Evolutionary conservation across 495 filamentous ascomycete species (phyloP), one percentile per base, ranked within the genome.

Genomic region (Hypoxylon lienhwacheense): DNA sequence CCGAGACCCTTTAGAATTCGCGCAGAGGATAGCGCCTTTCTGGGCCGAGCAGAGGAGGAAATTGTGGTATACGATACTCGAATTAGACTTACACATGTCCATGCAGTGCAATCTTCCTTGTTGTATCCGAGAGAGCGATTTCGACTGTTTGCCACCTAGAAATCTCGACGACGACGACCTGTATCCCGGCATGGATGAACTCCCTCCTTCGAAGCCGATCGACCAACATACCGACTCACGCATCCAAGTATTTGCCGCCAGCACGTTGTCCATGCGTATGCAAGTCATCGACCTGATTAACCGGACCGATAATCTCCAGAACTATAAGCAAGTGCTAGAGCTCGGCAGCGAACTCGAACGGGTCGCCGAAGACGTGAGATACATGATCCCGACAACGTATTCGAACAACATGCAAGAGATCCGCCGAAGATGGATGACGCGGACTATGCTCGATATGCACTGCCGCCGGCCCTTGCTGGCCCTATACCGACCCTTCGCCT

Each of bases 401-500:
- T 49, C 59, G 5, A 63, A 54, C 28, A 55, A 66, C 41, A 29
- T 44, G 26, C 43, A 57, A 22, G 59, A 67, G 37, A 51, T 50
- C 16, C 64, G 61, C 6, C 61, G 58, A 52, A 55, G 61, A 39
- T 73, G 67, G 69, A 35, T 66, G 39, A 63, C 60, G 11, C 47
- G 66, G 6, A 60, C 63, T 6, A 28, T 68, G 5, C 47, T 73
- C 22, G 69, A 72, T 40, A 64, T 68, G 59, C 67, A 73, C 36
- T 64, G 65, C 16, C 67, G 70, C 19, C 61, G 66, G 5, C 64
- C 69, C 3, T 54, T 73, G 22, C 40, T 73, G 16, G 67, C 67
- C 1, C 46, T 73, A 19, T 73, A 73, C 47, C 66, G 70, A 2
- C 70, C 69, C n/a, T 73, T 72, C 35, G 70, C 67, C 11, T 66